phyloP scores from a whole-genome alignment of 2,329 filamentous ascomycete genomes.

The Harringtonia lauricola region DNA sequence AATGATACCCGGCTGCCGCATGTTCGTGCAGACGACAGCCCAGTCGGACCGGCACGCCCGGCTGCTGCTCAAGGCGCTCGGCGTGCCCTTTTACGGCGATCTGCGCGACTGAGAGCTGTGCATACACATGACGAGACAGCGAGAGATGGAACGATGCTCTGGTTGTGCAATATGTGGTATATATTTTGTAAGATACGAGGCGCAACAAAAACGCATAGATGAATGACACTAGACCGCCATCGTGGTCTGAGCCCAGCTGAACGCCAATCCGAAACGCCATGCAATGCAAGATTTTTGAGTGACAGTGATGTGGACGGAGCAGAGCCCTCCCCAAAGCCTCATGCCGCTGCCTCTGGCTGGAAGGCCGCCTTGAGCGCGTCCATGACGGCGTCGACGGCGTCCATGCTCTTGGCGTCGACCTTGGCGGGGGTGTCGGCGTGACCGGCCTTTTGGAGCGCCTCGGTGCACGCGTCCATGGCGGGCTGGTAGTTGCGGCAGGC shows the following conservation, averaged over 20 bases:
- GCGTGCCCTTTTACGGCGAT: conserved; percentile 67
- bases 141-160: background rate
- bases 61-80: conserved; percentile 59
- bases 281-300: too few relatives aligned
- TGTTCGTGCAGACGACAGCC: conserved; percentile 75
- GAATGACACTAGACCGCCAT: too few relatives aligned
- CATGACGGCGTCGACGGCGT: conserved; percentile 68
- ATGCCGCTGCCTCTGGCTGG: conserved; percentile 26
- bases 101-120: conserved; percentile 13
- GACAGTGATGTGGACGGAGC: too few relatives aligned
- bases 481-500: conserved; percentile 84
- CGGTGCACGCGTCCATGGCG: conserved; percentile 57
- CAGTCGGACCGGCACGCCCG: conserved; percentile 77
- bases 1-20: conserved; percentile 77
- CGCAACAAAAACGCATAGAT: background rate
- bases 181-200: conserved; percentile 1
- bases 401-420: conserved; percentile 81
- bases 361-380: conserved; percentile 44
- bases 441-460: conserved; percentile 46
- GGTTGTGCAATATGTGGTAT: background rate
- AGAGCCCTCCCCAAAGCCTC: too few relatives aligned
- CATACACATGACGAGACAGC: background rate
- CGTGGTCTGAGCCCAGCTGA: too few relatives aligned
- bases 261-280: too few relatives aligned
- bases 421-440: conserved; percentile 36